A percentile compares a stretch with the other conserved stretches of the same genome.
Evolutionary conservation across 179 eudicot species (phyloP).

Genomic region (Spergularia azorica): DNA sequence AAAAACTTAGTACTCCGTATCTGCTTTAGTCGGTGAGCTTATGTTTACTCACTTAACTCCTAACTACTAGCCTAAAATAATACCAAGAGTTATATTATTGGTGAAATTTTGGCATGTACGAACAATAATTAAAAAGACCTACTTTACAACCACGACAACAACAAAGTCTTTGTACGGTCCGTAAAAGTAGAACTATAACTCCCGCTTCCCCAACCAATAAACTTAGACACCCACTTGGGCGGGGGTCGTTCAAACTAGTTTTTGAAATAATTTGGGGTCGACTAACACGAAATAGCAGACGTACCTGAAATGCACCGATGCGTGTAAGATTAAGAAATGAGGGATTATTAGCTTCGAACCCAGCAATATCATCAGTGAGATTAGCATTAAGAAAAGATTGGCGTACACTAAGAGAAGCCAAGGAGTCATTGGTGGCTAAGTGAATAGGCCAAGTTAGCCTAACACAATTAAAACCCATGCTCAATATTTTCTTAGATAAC

Average conservation of each 20-base stretch:
- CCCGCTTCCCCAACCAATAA: too few species aligned
- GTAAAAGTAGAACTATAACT: background rate
- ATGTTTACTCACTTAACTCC: too few species aligned
- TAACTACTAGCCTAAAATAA: too few species aligned
- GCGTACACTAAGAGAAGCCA: constrained; percentile 55
- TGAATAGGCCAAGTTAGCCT: constrained; percentile 87
- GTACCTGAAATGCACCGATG: constrained; percentile 72
- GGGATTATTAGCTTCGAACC: constrained; percentile 69
- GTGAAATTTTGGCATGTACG: too few species aligned
- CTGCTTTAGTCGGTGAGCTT: too few species aligned
- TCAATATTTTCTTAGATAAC: constrained; percentile 45
- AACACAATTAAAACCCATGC: constrained; percentile 87
- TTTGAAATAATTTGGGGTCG: background rate
- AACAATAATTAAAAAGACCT: too few species aligned
- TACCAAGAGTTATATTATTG: too few species aligned
- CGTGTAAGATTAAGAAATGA: constrained; percentile 65
- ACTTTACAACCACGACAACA: too few species aligned
- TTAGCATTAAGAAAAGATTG: constrained; percentile 58
- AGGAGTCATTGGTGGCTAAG: constrained; percentile 56
- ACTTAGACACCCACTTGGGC: too few species aligned
- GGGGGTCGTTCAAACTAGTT: too few species aligned
- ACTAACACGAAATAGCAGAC: background rate
- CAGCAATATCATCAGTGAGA: constrained; percentile 46
- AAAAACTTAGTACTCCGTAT: too few species aligned
- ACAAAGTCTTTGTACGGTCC: too few species aligned